Percentiles rank a stretch among this genome's conserved stretches.
phyloP scores from a whole-genome alignment of 169 alveolate species.

The Theileria annulata region DNA sequence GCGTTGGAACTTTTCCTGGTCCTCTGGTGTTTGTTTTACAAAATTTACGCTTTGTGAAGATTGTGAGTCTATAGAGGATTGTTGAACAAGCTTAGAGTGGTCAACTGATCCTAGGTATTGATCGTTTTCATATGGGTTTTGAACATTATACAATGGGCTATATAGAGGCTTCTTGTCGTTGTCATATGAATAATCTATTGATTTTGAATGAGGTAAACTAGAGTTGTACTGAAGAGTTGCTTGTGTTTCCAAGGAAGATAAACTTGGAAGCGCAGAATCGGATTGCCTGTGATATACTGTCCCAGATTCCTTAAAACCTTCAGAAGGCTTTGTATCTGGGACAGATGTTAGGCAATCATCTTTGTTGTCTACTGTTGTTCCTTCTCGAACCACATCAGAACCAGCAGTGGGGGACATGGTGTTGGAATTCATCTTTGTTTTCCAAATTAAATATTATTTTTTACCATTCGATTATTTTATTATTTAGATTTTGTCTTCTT shows the following conservation, averaged over 20 bases:
- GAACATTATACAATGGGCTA: constrained; percentile 5
- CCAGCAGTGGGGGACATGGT: constrained; percentile 22
- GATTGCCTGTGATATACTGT: constrained; percentile 3
- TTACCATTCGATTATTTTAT: constrained; percentile 1
- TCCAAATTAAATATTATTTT: background rate
- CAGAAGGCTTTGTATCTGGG: constrained; percentile 9
- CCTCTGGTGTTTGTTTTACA: background rate
- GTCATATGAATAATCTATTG: constrained; percentile 43
- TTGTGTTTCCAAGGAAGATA: constrained; percentile 63
- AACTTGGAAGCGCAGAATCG: constrained; percentile 22
- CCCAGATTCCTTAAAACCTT: constrained; percentile 4
- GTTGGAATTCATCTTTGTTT: background rate
- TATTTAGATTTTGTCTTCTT: background rate
- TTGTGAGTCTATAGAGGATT: background rate
- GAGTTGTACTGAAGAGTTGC: constrained; percentile 41
- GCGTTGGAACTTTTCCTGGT: background rate
- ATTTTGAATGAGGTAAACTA: background rate
- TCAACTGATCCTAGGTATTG: constrained; percentile 5
- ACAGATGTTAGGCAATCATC: background rate
- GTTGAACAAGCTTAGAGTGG: constrained; percentile 1
- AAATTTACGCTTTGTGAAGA: background rate
- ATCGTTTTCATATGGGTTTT: constrained; percentile 26
- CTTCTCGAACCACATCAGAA: constrained; percentile 10
- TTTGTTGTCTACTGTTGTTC: background rate
- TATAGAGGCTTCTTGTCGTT: constrained; percentile 29